Conservation (phyloP, 441 rosid species). For the Viola pubescens region DNA sequence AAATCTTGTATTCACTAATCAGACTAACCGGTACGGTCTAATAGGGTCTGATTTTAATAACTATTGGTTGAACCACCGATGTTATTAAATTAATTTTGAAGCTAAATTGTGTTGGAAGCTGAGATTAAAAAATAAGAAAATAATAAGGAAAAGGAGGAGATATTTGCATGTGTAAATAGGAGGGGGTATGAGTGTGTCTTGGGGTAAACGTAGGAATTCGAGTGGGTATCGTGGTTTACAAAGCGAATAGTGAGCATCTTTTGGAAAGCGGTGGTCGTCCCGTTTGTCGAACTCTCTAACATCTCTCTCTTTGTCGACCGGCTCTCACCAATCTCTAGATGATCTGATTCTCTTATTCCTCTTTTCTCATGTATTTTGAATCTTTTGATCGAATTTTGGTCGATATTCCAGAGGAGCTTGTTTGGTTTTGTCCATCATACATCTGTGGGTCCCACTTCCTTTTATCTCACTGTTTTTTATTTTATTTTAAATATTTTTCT, state of each 20-base stretch:
- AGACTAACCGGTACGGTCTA: too few species aligned
- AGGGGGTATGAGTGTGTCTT: constrained; percentile 24
- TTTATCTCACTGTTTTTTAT: constrained; percentile 12
- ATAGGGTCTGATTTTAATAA: too few species aligned
- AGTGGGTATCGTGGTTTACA: constrained; percentile 30
- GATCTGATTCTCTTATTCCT: constrained; percentile 53
- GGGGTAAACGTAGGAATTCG: constrained; percentile 30
- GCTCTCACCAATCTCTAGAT: constrained; percentile 72
- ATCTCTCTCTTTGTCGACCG: too few species aligned
- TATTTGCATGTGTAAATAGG: constrained; percentile 26
- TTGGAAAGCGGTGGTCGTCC: constrained; percentile 92
- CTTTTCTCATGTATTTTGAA: constrained; percentile 28
- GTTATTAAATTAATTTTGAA: too few species aligned
- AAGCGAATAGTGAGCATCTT: constrained; percentile 59
- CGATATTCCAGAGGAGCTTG: constrained; percentile 27
- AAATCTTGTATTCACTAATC: too few species aligned
- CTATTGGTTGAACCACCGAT: too few species aligned
- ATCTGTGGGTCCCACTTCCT: constrained; percentile 25
- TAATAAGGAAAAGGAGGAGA: background rate
- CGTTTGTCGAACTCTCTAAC: constrained; percentile 46
- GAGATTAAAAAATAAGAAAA: background rate
- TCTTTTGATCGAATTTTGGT: constrained; percentile 37
- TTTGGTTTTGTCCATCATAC: constrained; percentile 20
- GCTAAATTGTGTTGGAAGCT: too few species aligned
- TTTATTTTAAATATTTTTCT: background rate